Conservation (phyloP, 371 early-diverging fungal genomes). For the Apophysomyces sp. region DNA sequence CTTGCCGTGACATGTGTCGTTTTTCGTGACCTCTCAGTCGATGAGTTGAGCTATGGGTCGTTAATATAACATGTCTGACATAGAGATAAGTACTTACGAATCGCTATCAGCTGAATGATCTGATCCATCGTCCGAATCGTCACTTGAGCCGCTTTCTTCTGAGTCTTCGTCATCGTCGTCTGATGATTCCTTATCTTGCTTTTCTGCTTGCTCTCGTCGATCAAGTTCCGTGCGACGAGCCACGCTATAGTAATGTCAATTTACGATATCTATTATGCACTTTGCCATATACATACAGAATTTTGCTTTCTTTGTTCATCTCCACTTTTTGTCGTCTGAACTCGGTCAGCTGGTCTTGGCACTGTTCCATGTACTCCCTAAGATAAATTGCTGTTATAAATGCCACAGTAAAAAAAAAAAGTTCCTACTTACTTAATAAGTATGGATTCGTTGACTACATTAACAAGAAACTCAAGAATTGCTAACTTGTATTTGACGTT, state of each 20-base stretch:
- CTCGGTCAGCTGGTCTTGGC: constrained; percentile 63
- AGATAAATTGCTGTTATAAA: too few relatives aligned
- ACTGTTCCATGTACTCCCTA: constrained; percentile 69
- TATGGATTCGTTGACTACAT: constrained; percentile 43
- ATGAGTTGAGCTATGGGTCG: constrained; percentile 9
- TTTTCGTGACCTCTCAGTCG: constrained; percentile 16
- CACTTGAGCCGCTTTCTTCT: constrained; percentile 19
- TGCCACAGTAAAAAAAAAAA: too few relatives aligned
- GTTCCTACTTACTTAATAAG: constrained; percentile 37
- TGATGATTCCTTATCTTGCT: constrained; percentile 26
- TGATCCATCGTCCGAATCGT: constrained; percentile 35
- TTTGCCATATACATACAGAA: constrained; percentile 26
- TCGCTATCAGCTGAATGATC: constrained; percentile 27
- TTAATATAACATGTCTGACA: not conserved
- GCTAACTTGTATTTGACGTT: constrained; percentile 35
- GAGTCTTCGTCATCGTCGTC: constrained; percentile 20
- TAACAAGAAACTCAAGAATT: constrained; percentile 39
- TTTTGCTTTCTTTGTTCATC: constrained; percentile 63
- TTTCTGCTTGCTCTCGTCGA: constrained; percentile 23
- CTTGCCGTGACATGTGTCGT: constrained; percentile 50
- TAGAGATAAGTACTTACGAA: constrained; percentile 16
- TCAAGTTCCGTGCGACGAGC: constrained; percentile 29
- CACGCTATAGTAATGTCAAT: constrained; percentile 10
- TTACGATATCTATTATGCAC: not conserved
- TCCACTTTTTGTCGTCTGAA: constrained; percentile 68